Conservation (phyloP, 176 grass and related monocot genomes). For the Triticum turgidum region DNA sequence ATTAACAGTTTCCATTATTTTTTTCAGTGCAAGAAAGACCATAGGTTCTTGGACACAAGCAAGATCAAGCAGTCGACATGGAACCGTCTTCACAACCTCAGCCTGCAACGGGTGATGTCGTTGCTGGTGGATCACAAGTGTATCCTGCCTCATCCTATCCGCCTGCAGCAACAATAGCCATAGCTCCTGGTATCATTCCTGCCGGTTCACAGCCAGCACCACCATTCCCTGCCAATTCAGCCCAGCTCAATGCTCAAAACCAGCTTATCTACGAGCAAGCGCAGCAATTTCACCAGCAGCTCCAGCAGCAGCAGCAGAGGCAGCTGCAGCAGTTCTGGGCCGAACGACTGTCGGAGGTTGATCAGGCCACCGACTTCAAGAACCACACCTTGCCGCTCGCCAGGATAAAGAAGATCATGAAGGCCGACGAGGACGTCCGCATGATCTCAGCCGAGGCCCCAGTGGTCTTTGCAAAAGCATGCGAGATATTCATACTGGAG, state of each 20-base stretch:
- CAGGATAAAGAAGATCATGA: constrained; percentile 40
- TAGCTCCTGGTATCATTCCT: constrained; percentile 6
- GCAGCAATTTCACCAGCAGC: background rate
- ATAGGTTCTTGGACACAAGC: constrained; percentile 17
- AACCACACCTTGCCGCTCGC: constrained; percentile 5
- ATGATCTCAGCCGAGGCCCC: background rate
- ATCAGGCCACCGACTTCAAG: constrained; percentile 27
- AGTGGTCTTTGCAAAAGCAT: constrained; percentile 7
- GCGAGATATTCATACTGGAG: constrained; percentile 31
- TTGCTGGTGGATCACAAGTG: constrained; percentile 46
- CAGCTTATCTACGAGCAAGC: background rate
- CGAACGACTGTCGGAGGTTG: background rate
- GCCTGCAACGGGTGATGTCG: constrained; percentile 30
- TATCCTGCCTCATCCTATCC: constrained; percentile 40
- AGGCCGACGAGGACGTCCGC: background rate
- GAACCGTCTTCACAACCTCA: constrained; percentile 46
- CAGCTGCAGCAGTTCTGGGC: constrained; percentile 23
- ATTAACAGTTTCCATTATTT: background rate
- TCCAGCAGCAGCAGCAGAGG: background rate
- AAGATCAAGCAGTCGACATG: constrained; percentile 36
- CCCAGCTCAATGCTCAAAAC: background rate
- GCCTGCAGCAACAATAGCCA: constrained; percentile 14
- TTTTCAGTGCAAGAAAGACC: constrained; percentile 16
- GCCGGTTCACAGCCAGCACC: constrained; percentile 16
- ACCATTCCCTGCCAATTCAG: constrained; percentile 5